Base-by-base conservation (phyloP, 495 filamentous ascomycete species). In the Aspergillus homomorphus region DNA sequence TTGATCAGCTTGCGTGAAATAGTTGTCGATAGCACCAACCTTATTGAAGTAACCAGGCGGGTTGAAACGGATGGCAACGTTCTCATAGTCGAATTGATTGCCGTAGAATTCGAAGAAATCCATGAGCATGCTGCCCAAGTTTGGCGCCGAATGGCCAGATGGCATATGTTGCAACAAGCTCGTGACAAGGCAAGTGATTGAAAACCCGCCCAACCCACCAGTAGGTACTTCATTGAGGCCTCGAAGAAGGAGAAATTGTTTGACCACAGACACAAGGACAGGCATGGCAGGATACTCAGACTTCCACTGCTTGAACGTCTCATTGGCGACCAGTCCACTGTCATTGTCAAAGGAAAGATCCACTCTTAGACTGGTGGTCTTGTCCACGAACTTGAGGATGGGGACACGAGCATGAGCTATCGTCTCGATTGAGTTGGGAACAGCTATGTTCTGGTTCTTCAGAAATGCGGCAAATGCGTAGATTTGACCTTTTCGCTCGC, bases 341-440 rank as follows among this genome's bases (percentile, higher is more conserved):
- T 84, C 70, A 65, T 97, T 98, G 73, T 98, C 95, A 66, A 98
- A 96, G 0, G 93, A 97, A 43, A 98, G 73, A 67, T 98, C 94
- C 20, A 98, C 85, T 43, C 84, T 86, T 45, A 98, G 76, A 8
- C 82, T 81, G 2, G 92, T 96, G 46, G 77, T 52, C 45, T 69
- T 74, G 58, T 98, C 92, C 30, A 89, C 73, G 62, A 87, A 98
- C 66, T 98, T 98, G 67, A 97, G 76, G n/a, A 98, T 84, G 0
- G 94, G 94, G 4, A 98, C 94, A 66, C 88, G 90, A 12, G 95
- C 94, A 55, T 78, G 74, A 0, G 78, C 50, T 49, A 98, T 89
- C 20, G 87, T 73, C 60, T 88, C 80, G 15, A 89, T 71, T 1
- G 82, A 76, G 20, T 79, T 70, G 4, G 70, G 62, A 3, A 77